Evolutionary conservation across 192 early-diverging fungal genomes (phyloP).

Genomic region (Mortierella hygrophila): DNA sequence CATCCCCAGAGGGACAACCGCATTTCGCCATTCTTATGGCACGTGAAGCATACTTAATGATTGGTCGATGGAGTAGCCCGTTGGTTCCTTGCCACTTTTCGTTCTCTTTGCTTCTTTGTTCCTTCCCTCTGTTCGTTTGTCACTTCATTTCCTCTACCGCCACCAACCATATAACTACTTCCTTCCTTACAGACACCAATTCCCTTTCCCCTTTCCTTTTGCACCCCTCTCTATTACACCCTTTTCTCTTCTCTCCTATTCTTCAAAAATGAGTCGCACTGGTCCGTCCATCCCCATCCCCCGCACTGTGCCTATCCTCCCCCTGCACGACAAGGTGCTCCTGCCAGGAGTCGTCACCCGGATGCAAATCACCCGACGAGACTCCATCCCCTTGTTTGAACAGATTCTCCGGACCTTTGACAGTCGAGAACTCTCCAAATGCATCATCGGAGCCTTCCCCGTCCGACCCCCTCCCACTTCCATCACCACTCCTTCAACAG

Average conservation of each 20-base stretch:
- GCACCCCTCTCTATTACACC: not conserved
- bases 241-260: not conserved
- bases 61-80: not conserved
- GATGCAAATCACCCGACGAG: conserved; percentile 65
- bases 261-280: conserved; percentile 30
- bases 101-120: not conserved
- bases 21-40: not conserved
- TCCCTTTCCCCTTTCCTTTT: not conserved
- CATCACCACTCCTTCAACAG: not conserved
- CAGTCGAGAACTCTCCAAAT: conserved; percentile 51
- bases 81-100: not conserved
- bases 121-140: not conserved
- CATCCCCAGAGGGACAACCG: not conserved
- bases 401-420: conserved; percentile 57
- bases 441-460: conserved; percentile 61
- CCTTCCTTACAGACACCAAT: not conserved
- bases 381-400: conserved; percentile 68
- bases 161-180: not conserved
- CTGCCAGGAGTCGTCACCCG: conserved; percentile 75
- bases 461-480: conserved; percentile 8
- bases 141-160: not conserved
- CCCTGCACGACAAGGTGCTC: conserved; percentile 69
- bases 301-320: conserved; percentile 59
- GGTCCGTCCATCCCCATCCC: conserved; percentile 53
- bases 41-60: not conserved